Evolutionary conservation across 1,284 basidiomycete species (phyloP).

Genomic region (Cerioporus squamosus): DNA sequence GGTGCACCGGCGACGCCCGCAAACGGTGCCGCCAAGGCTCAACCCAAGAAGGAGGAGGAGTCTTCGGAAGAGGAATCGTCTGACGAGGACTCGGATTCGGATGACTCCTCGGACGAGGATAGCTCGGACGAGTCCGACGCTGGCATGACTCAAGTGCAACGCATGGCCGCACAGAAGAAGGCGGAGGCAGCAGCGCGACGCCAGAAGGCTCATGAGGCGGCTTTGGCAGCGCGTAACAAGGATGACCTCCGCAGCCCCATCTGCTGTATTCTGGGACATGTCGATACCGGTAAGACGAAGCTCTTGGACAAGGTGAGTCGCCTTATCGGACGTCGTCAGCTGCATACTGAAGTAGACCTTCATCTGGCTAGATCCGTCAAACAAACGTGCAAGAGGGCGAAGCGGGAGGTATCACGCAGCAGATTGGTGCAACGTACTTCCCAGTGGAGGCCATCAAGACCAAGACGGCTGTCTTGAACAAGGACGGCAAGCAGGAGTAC

Average conservation of each 20-base stretch:
- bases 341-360: not conserved
- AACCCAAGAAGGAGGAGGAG: conserved; percentile 23
- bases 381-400: conserved; percentile 99
- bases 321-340: not conserved
- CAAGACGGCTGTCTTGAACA: conserved; percentile 93
- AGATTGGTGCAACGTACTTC: conserved; percentile 99
- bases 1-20: conserved; percentile 30
- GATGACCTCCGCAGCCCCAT: conserved; percentile 96
- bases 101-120: conserved; percentile 47
- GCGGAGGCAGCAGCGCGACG: conserved; percentile 84
- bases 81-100: conserved; percentile 36
- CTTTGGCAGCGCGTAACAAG: conserved; percentile 86
- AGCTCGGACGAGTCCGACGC: conserved; percentile 58
- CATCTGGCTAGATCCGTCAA: conserved; percentile 84
- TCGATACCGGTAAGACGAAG: conserved; percentile 99
- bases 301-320: conserved; percentile 87
- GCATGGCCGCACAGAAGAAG: conserved; percentile 77
- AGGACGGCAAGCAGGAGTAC: conserved; percentile 88
- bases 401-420: conserved; percentile 99
- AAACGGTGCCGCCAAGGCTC: conserved; percentile 22
- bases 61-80: conserved; percentile 36
- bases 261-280: conserved; percentile 99
- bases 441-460: conserved; percentile 94
- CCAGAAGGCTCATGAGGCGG: conserved; percentile 84
- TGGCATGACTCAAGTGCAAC: conserved; percentile 66